A percentile compares a stretch with the other conserved stretches of the same genome.
These are phyloP conservation scores for Aspergillus tanneri DNA, from an alignment of 2,329 filamentous ascomycete genomes.

Conservation along the genomic window DNA sequence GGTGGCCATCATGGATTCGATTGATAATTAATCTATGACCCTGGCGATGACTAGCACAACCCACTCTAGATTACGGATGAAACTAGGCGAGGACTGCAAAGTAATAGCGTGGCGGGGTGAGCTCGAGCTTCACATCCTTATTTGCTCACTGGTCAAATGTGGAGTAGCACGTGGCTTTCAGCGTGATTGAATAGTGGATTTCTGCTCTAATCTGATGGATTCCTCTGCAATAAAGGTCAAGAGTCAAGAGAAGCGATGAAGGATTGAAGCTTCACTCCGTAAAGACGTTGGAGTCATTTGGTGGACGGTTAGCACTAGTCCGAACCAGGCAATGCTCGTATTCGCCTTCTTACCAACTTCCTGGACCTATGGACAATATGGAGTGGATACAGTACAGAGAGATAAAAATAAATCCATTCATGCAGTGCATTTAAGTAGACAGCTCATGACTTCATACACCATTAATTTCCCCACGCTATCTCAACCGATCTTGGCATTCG, in stretches of 20 bases:
- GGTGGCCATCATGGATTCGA: slow-evolving; percentile 5
- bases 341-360: slow-evolving; percentile 9
- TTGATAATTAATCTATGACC: background rate
- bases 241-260: background rate
- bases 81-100: background rate
- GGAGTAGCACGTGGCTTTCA: background rate
- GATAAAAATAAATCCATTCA: no score
- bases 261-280: background rate
- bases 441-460: slow-evolving; percentile 25
- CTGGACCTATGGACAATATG: background rate
- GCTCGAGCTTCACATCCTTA: background rate
- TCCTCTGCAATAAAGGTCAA: no score
- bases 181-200: no score
- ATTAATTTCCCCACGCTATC: background rate
- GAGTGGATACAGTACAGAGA: no score
- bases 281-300: background rate
- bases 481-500: slow-evolving; percentile 61
- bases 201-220: no score
- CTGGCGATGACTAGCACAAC: background rate
- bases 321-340: slow-evolving; percentile 23
- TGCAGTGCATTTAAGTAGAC: slow-evolving; percentile 2
- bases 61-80: background rate
- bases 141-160: background rate
- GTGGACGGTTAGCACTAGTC: slow-evolving; percentile 14
- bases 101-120: background rate